Percentiles rank a stretch among this genome's conserved stretches.
Evolutionary conservation across 2,329 filamentous ascomycete genomes (phyloP).

Genomic region (Camptophora hylomeconis): DNA sequence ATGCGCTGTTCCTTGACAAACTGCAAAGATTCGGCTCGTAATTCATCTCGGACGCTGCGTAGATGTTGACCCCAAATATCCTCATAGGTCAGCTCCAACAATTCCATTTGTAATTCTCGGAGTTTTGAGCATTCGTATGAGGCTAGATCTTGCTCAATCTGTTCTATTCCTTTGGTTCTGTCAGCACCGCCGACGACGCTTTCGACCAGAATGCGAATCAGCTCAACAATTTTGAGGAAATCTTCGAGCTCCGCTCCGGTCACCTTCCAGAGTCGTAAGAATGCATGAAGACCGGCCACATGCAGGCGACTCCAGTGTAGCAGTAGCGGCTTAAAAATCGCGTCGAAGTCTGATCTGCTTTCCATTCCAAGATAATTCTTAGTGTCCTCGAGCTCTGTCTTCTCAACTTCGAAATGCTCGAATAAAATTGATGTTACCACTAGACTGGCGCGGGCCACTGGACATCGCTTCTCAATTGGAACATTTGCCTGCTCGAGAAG

Average conservation of each 20-base stretch:
- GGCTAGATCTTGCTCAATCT: conserved; percentile 77
- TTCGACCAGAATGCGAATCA: conserved; percentile 80
- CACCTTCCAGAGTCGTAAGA: conserved; percentile 84
- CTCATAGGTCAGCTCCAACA: conserved; percentile 82
- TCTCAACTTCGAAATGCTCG: conserved; percentile 91
- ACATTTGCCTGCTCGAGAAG: conserved; percentile 76
- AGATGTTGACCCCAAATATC: conserved; percentile 89
- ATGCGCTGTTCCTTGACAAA: conserved; percentile 97
- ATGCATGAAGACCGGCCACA: conserved; percentile 70
- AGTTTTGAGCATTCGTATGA: conserved; percentile 70
- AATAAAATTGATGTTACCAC: conserved; percentile 80
- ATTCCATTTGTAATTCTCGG: conserved; percentile 81
- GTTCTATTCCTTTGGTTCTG: conserved; percentile 69
- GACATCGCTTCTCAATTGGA: conserved; percentile 61
- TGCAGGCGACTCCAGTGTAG: conserved; percentile 90
- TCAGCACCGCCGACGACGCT: conserved; percentile 73
- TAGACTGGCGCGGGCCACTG: conserved; percentile 73
- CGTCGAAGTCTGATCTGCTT: conserved; percentile 65
- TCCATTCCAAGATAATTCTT: conserved; percentile 65
- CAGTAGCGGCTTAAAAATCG: conserved; percentile 71
- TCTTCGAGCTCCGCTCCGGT: conserved; percentile 76
- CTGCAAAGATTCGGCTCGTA: conserved; percentile 80
- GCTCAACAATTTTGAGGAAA: conserved; percentile 83
- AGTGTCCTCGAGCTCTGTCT: conserved; percentile 63
- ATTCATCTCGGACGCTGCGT: conserved; percentile 76